Evolutionary conservation across 2,329 filamentous ascomycete genomes (phyloP).

Genomic region (Nothopassalora personata): DNA sequence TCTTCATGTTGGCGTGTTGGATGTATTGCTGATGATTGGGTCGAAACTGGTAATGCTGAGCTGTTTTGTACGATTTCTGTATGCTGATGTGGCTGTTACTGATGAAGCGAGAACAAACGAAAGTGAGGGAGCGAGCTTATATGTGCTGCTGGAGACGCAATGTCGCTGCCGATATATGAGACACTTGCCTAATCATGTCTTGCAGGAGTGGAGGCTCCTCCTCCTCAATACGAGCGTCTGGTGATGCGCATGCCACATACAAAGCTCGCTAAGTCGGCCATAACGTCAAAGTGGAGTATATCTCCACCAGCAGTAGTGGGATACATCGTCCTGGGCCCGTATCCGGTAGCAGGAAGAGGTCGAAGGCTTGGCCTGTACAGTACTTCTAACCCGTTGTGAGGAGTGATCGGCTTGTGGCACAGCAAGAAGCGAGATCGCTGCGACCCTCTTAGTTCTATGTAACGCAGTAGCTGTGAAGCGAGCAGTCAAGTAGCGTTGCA

Average conservation of each 20-base stretch:
- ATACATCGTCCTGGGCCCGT: neutral
- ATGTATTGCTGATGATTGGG: neutral
- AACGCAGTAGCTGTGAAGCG: neutral
- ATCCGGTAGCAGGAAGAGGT: neutral
- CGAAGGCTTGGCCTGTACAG: neutral
- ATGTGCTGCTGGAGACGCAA: neutral
- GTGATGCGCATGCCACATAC: neutral
- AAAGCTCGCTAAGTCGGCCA: neutral
- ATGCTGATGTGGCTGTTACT: neutral
- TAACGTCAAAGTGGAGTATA: neutral
- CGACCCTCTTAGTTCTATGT: neutral
- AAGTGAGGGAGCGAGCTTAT: neutral
- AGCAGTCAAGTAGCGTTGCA: neutral
- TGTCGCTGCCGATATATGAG: neutral
- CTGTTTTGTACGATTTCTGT: neutral
- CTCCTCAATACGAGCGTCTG: neutral
- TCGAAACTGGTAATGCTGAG: neutral
- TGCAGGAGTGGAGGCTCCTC: neutral
- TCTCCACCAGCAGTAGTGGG: neutral
- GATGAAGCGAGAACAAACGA: neutral
- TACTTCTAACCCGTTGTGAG: neutral
- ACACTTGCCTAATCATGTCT: neutral
- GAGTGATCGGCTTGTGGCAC: neutral
- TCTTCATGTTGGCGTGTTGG: constrained; percentile 15
- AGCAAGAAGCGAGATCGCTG: neutral